These are phyloP conservation scores for Nicotiana tabacum DNA, from an alignment of 257 asterid genomes.

Conservation along the genomic window DNA sequence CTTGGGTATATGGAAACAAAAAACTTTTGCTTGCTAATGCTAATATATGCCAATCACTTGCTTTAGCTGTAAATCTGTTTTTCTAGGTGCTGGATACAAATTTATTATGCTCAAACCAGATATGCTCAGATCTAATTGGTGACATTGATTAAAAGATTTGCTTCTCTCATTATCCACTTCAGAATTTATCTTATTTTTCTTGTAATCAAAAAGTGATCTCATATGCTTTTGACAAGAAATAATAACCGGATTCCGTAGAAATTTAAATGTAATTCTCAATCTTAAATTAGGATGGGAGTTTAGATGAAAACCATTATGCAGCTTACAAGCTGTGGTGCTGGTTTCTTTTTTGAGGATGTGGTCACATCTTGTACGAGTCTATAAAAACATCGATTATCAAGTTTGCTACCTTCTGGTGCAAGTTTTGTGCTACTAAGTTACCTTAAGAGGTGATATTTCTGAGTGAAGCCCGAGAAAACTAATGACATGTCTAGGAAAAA, in stretches of 20 bases:
- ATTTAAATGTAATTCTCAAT: neutral
- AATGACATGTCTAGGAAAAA: neutral
- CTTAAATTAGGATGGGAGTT: neutral
- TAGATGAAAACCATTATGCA: neutral
- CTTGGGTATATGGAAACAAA: slow-evolving; percentile 12
- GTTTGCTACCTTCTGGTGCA: neutral
- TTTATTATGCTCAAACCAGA: slow-evolving; percentile 1
- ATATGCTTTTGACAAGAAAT: neutral
- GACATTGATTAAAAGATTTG: slow-evolving; percentile 9
- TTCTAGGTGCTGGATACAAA: neutral
- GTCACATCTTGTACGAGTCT: neutral
- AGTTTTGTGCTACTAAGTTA: neutral
- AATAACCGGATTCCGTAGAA: neutral
- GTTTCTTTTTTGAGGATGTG: neutral
- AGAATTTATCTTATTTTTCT: neutral
- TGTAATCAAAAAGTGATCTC: neutral
- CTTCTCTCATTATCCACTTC: slow-evolving; percentile 15
- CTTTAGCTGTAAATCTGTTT: slow-evolving; percentile 6
- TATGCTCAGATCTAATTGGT: slow-evolving; percentile 7
- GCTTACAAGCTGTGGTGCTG: neutral
- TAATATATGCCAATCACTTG: slow-evolving; percentile 2
- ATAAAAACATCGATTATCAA: neutral
- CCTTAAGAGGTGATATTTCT: neutral
- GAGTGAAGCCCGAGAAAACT: neutral
- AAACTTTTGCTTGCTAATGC: slow-evolving; percentile 11